Conservation (phyloP, 257 asterid genomes). For the Forsythia suspensa region DNA sequence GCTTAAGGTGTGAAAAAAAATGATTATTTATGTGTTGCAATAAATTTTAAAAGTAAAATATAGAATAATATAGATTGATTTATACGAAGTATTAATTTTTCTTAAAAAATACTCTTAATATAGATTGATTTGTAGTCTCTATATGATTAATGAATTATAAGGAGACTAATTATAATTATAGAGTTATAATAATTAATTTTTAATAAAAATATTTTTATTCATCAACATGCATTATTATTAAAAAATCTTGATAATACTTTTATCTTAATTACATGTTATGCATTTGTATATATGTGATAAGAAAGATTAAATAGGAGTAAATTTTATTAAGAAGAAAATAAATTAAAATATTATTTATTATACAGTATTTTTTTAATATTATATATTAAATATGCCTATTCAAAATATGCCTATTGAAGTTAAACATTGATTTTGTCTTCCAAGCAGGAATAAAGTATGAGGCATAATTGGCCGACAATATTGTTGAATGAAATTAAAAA, state of each 20-base stretch:
- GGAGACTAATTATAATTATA: too few species aligned
- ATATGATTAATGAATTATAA: too few species aligned
- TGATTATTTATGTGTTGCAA: not conserved
- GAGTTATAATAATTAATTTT: too few species aligned
- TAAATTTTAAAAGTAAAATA: not conserved
- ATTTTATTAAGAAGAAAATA: not conserved
- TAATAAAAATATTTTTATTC: too few species aligned
- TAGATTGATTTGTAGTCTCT: too few species aligned
- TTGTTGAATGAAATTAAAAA: constrained; percentile 5
- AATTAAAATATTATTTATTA: not conserved
- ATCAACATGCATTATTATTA: too few species aligned
- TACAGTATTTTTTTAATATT: not conserved
- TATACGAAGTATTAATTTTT: too few species aligned
- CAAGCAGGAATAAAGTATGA: constrained; percentile 27
- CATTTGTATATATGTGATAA: too few species aligned
- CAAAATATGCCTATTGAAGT: not conserved
- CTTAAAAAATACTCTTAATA: too few species aligned
- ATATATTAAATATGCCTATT: not conserved
- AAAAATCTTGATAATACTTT: too few species aligned
- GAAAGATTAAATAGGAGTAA: not conserved
- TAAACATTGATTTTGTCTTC: constrained; percentile 31
- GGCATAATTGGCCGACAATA: constrained; percentile 36
- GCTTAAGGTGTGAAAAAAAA: constrained; percentile 12
- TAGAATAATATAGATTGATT: too few species aligned
- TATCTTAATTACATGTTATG: too few species aligned